A percentile compares a stretch with the other conserved stretches of the same genome.
These are phyloP conservation scores for Candida insectalens DNA, from an alignment of 805 yeast species.

Conservation along the genomic window DNA sequence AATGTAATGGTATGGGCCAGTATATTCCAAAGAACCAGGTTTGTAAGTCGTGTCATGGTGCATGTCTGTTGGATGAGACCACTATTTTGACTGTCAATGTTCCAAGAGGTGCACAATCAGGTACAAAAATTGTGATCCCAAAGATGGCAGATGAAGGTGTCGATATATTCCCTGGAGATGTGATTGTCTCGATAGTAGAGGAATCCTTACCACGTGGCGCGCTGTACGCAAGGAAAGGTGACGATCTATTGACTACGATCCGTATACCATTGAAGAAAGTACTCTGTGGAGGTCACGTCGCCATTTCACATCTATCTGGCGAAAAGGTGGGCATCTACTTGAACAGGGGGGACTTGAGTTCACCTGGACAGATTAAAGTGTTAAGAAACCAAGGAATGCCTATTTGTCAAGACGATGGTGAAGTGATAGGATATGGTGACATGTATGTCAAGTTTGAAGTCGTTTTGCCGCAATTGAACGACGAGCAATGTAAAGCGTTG, in stretches of 20 bases:
- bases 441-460: constrained; percentile 49
- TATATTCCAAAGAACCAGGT: constrained; percentile 21
- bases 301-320: constrained; percentile 28
- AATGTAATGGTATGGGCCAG: constrained; percentile 34
- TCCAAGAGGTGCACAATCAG: constrained; percentile 45
- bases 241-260: constrained; percentile 13
- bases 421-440: constrained; percentile 32
- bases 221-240: constrained; percentile 29
- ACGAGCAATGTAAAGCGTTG: constrained; percentile 24
- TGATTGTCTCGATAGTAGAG: constrained; percentile 32
- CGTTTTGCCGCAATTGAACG: constrained; percentile 44
- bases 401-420: constrained; percentile 14
- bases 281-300: constrained; percentile 19
- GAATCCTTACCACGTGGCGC: no score
- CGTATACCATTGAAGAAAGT: constrained; percentile 14
- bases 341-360: constrained; percentile 41
- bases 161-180: constrained; percentile 56
- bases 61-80: constrained; percentile 35
- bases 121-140: constrained; percentile 41
- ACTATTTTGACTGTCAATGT: constrained; percentile 44
- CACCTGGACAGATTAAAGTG: constrained; percentile 31
- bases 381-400: constrained; percentile 56
- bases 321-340: constrained; percentile 29
- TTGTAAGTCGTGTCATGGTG: constrained; percentile 35
- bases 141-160: constrained; percentile 61